phyloP scores from a whole-genome alignment of 305 asterid genomes.

The Fraxinus xanthoxyloides region DNA sequence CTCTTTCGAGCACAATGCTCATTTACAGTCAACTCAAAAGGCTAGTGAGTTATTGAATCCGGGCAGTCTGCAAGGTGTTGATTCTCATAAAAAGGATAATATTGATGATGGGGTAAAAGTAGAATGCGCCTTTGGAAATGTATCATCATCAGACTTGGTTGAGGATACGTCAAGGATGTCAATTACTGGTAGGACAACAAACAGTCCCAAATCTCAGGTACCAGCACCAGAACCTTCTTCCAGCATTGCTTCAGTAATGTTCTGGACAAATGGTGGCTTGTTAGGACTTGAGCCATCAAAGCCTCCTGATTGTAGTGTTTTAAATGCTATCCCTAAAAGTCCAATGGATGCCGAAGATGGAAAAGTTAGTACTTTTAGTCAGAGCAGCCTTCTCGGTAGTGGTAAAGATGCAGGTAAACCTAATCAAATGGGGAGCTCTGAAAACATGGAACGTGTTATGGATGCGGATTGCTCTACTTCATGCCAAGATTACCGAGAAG shows the following conservation, averaged over 20 bases:
- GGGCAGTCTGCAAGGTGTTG: constrained; percentile 20
- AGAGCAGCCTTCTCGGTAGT: constrained; percentile 16
- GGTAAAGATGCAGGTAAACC: constrained; percentile 33
- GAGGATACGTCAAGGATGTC: constrained; percentile 26
- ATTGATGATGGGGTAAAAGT: constrained; percentile 19
- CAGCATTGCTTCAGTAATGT: constrained; percentile 43
- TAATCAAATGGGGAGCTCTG: constrained; percentile 29
- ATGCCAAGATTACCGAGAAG: constrained; percentile 42
- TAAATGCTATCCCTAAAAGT: constrained; percentile 36
- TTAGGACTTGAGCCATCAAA: constrained; percentile 94
- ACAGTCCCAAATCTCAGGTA: constrained; percentile 40
- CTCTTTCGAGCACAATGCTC: constrained; percentile 27
- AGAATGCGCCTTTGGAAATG: constrained; percentile 31
- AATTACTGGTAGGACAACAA: constrained; percentile 28
- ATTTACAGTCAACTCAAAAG: constrained; percentile 39
- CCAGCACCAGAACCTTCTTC: constrained; percentile 54
- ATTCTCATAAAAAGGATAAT: background rate
- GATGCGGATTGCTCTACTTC: constrained; percentile 23
- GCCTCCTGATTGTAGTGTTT: constrained; percentile 69
- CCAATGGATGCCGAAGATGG: constrained; percentile 32
- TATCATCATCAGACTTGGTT: constrained; percentile 29
- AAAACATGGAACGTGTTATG: constrained; percentile 30
- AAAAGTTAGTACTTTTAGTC: constrained; percentile 21
- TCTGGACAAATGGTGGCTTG: constrained; percentile 97
- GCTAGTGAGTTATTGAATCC: constrained; percentile 32